Conservation (phyloP, 345 rosid species). For the Heritiera fomes region DNA sequence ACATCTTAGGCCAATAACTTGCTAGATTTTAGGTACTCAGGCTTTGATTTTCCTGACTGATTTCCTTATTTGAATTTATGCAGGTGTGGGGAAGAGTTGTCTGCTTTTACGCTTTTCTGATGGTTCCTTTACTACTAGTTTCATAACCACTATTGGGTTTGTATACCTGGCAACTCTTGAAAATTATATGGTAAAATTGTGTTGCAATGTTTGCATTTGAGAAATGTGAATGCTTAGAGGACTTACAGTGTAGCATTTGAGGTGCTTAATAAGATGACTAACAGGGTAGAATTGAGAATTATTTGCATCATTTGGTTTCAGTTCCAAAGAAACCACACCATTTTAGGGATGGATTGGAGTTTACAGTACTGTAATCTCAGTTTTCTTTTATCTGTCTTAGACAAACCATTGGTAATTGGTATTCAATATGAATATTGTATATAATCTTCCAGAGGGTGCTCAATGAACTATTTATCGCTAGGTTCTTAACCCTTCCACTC, state of each 20-base stretch:
- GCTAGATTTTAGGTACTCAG: conserved; percentile 3
- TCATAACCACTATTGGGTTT: conserved; percentile 91
- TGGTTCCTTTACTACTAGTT: conserved; percentile 95
- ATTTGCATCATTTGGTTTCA: background rate
- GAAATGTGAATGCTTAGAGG: conserved; percentile 6
- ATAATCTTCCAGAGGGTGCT: background rate
- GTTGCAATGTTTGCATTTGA: background rate
- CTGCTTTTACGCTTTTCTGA: conserved; percentile 90
- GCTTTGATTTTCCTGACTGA: background rate
- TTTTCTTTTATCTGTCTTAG: background rate
- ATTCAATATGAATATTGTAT: background rate
- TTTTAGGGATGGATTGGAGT: background rate
- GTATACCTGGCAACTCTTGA: conserved; percentile 23
- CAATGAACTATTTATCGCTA: background rate
- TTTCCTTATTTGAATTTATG: background rate
- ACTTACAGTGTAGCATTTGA: background rate
- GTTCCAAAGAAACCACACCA: background rate
- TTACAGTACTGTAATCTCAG: background rate
- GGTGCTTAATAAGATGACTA: background rate
- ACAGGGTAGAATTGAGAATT: conserved; percentile 11
- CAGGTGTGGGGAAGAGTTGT: conserved; percentile 97
- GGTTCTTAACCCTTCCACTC: background rate
- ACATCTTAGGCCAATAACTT: background rate
- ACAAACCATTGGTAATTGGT: conserved; percentile 12
- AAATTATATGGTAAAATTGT: background rate